phyloP scores from a whole-genome alignment of 768 basidiomycete species.

The Boletus fagicola region DNA sequence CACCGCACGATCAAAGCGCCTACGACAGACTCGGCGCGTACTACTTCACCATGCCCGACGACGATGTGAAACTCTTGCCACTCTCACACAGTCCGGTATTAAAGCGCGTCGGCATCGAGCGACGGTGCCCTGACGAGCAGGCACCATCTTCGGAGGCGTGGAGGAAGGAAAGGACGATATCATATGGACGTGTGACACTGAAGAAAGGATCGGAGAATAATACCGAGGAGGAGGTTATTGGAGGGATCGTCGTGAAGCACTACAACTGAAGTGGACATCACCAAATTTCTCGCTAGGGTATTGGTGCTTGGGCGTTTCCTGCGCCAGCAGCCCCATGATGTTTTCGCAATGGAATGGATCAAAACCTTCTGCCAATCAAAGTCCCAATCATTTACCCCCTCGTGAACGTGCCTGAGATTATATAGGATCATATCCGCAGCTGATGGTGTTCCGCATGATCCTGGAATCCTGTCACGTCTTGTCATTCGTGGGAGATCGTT shows the following conservation, averaged over 20 bases:
- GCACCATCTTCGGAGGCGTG: slow-evolving; percentile 51
- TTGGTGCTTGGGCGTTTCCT: not conserved
- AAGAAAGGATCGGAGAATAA: slow-evolving; percentile 38
- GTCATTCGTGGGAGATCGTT: not conserved
- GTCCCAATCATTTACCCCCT: not conserved
- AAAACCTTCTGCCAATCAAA: not conserved
- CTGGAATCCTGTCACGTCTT: not conserved
- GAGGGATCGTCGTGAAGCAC: slow-evolving; percentile 55
- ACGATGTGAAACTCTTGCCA: slow-evolving; percentile 47
- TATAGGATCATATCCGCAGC: not conserved
- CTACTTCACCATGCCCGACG: slow-evolving; percentile 55
- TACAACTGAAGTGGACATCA: slow-evolving; percentile 40
- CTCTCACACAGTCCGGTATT: slow-evolving; percentile 48
- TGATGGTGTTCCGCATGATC: not conserved
- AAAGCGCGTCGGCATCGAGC: slow-evolving; percentile 40
- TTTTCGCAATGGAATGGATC: not conserved
- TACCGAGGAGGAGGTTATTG: slow-evolving; percentile 54
- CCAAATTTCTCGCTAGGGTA: not conserved
- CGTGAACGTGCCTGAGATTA: not conserved
- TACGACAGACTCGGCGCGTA: slow-evolving; percentile 52
- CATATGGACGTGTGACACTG: slow-evolving; percentile 49
- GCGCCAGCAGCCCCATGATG: not conserved
- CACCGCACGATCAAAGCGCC: slow-evolving; percentile 49
- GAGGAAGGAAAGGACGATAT: slow-evolving; percentile 47
- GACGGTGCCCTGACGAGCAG: slow-evolving; percentile 36